phyloP scores from a whole-genome alignment of 2,329 filamentous ascomycete species.

The Talaromyces marneffei region DNA sequence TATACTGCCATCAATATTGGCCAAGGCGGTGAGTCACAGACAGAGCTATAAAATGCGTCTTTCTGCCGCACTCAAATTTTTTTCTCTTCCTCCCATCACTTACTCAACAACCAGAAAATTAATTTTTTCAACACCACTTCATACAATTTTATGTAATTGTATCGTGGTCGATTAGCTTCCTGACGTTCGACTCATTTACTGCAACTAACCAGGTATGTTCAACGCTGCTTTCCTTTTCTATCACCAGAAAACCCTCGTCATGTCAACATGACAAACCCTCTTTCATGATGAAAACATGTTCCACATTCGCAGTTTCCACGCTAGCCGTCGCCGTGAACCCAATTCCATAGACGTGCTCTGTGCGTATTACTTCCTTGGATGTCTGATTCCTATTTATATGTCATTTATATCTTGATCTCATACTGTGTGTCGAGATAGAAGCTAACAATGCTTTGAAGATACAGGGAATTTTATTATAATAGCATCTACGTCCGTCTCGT shows the following conservation, averaged over 20 bases:
- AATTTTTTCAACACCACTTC: background rate
- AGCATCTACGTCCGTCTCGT: too few species aligned
- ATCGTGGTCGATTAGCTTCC: background rate
- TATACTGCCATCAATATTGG: background rate
- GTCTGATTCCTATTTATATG: conserved; percentile 15
- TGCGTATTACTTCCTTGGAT: conserved; percentile 19
- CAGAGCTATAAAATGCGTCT: conserved; percentile 11
- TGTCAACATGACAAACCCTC: background rate
- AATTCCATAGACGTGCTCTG: conserved; percentile 18
- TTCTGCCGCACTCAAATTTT: conserved; percentile 8
- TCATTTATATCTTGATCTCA: background rate
- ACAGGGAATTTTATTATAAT: background rate
- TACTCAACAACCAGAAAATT: background rate
- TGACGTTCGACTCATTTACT: background rate
- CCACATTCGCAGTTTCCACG: conserved; percentile 34
- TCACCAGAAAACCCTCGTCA: background rate
- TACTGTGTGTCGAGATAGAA: background rate
- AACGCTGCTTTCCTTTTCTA: background rate
- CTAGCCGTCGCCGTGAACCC: conserved; percentile 18
- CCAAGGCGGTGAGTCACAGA: background rate
- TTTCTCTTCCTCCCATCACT: conserved; percentile 13
- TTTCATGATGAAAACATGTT: conserved; percentile 37
- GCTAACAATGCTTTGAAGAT: conserved; percentile 2
- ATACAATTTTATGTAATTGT: background rate
- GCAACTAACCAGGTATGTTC: conserved; percentile 11